A percentile compares a stretch with the other conserved stretches of the same genome.
Evolutionary conservation across 495 filamentous ascomycete species (phyloP).

Genomic region (Penicillium turbatum): DNA sequence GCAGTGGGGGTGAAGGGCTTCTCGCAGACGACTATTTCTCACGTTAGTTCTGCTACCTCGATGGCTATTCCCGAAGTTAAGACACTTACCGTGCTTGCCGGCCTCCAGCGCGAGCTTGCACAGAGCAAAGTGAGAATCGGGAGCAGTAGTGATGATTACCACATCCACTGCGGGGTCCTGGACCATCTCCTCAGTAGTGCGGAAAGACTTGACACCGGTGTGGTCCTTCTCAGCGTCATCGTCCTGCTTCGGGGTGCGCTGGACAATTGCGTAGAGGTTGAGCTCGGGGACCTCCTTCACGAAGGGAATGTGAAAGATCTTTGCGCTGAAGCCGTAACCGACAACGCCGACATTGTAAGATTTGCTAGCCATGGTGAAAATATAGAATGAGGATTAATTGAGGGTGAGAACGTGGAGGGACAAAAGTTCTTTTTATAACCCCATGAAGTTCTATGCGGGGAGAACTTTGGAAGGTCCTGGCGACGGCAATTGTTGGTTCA

Average conservation of each 20-base stretch:
- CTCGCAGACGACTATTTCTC: constrained; percentile 61
- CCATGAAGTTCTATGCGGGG: constrained; percentile 24
- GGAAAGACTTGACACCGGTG: constrained; percentile 61
- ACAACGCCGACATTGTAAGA: constrained; percentile 56
- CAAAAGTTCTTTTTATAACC: constrained; percentile 8
- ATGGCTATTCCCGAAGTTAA: neutral
- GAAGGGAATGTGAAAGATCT: constrained; percentile 88
- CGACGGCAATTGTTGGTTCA: constrained; percentile 31
- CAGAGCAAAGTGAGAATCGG: constrained; percentile 68
- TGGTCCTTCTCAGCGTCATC: constrained; percentile 65
- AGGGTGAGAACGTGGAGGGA: neutral
- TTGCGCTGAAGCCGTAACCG: constrained; percentile 76
- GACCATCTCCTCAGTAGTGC: constrained; percentile 57
- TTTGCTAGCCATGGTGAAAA: constrained; percentile 42
- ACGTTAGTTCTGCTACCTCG: neutral
- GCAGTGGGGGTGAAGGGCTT: constrained; percentile 81
- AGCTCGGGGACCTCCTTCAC: constrained; percentile 61
- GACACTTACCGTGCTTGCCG: constrained; percentile 63
- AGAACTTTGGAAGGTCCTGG: constrained; percentile 38
- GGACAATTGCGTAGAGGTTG: constrained; percentile 71
- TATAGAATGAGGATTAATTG: neutral
- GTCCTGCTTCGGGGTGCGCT: constrained; percentile 64
- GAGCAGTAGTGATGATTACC: constrained; percentile 70
- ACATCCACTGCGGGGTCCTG: constrained; percentile 63
- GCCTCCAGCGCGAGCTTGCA: constrained; percentile 61